phyloP scores from a whole-genome alignment of 768 basidiomycete species.

The Suillus paluster region DNA sequence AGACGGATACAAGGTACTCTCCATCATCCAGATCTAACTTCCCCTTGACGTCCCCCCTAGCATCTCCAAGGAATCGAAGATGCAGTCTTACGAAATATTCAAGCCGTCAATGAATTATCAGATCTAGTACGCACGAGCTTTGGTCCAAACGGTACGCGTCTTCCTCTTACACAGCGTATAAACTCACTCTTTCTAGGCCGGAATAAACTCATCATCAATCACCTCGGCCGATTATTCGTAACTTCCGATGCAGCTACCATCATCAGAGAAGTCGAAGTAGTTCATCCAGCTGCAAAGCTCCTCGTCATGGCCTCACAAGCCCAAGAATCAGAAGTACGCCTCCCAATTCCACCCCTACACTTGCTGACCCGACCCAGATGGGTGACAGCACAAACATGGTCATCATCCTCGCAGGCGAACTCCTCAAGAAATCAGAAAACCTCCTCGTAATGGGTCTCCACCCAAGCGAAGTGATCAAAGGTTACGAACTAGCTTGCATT shows the following conservation, averaged over 20 bases:
- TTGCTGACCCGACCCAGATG: slow-evolving; percentile 60
- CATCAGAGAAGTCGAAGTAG: slow-evolving; percentile 96
- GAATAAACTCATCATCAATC: slow-evolving; percentile 98
- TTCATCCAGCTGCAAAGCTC: slow-evolving; percentile 98
- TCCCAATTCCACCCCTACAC: slow-evolving; percentile 11
- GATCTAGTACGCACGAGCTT: slow-evolving; percentile 96
- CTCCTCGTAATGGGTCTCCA: slow-evolving; percentile 96
- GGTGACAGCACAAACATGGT: slow-evolving; percentile 97
- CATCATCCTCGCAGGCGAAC: slow-evolving; percentile 92
- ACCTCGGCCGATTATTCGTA: slow-evolving; percentile 93
- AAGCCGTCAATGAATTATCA: slow-evolving; percentile 93
- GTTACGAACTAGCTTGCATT: slow-evolving; percentile 88
- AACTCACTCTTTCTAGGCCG: slow-evolving; percentile 59
- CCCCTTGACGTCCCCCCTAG: too few relatives aligned
- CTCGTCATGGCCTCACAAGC: slow-evolving; percentile 98
- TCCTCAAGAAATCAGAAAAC: slow-evolving; percentile 91
- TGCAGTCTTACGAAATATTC: slow-evolving; percentile 95
- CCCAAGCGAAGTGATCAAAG: slow-evolving; percentile 93
- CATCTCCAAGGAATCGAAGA: slow-evolving; percentile 92
- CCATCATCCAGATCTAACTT: background rate
- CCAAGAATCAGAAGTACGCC: slow-evolving; percentile 91
- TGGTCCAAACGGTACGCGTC: slow-evolving; percentile 85
- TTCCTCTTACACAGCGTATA: background rate
- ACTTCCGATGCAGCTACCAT: slow-evolving; percentile 99
- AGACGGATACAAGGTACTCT: slow-evolving; percentile 87